These are phyloP conservation scores for Microcyclosporella mali DNA, from an alignment of 2,329 filamentous ascomycete genomes.

Conservation along the genomic window DNA sequence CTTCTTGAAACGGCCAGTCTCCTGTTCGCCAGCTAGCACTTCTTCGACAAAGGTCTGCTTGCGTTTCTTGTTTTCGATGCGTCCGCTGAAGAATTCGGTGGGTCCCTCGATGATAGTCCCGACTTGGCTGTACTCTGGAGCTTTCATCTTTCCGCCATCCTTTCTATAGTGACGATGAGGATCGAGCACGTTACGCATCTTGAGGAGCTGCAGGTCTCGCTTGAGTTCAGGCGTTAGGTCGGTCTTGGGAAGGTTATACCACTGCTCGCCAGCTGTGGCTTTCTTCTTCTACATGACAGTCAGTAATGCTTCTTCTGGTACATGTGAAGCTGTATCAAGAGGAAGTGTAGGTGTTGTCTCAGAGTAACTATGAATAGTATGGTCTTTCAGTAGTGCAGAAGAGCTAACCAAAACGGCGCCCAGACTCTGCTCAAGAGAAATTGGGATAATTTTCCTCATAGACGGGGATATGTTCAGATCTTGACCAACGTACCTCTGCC, in stretches of 20 bases:
- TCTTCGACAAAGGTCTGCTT: constrained; percentile 85
- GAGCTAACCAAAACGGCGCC: constrained; percentile 72
- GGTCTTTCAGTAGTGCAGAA: constrained; percentile 63
- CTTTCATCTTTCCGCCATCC: constrained; percentile 60
- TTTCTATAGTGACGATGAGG: constrained; percentile 91
- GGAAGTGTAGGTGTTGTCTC: constrained; percentile 36
- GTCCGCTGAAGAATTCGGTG: constrained; percentile 76
- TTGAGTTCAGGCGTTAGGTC: constrained; percentile 78
- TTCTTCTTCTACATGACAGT: constrained; percentile 47
- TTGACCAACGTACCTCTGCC: constrained; percentile 45
- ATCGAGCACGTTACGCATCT: constrained; percentile 83
- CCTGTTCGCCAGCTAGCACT: constrained; percentile 61
- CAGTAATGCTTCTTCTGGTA: constrained; percentile 10
- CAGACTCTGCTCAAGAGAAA: constrained; percentile 64
- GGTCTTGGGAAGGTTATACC: constrained; percentile 85
- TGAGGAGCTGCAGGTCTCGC: constrained; percentile 79
- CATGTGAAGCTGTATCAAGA: constrained; percentile 3
- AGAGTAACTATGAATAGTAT: constrained; percentile 72
- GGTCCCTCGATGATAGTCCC: constrained; percentile 84
- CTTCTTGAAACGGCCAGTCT: constrained; percentile 67
- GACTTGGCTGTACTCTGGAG: constrained; percentile 80
- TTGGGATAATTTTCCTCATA: constrained; percentile 76
- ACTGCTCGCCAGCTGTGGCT: constrained; percentile 68
- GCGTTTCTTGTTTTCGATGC: constrained; percentile 78
- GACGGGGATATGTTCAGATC: constrained; percentile 31